Conservation (phyloP, 805 yeast genomes). For the Suhomyces pyralidae region DNA sequence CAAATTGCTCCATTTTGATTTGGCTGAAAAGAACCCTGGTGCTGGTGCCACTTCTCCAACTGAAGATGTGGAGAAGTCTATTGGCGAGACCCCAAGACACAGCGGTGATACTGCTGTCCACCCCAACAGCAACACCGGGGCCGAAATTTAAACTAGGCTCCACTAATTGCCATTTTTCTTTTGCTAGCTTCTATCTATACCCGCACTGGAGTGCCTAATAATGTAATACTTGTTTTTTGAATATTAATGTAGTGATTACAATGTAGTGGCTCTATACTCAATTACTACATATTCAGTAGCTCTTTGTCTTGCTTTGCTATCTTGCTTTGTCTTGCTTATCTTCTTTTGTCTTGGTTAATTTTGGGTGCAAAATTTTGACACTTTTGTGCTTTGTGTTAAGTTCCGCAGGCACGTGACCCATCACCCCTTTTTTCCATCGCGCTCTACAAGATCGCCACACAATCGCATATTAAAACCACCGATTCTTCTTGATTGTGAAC, state of each 20-base stretch:
- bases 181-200: neutral
- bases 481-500: neutral
- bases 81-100: constrained; percentile 36
- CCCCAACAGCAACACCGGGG: neutral
- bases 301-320: too few species aligned
- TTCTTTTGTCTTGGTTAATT: too few species aligned
- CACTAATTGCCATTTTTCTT: too few species aligned
- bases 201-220: neutral
- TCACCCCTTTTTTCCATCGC: neutral
- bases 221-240: neutral
- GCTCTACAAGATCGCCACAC: neutral
- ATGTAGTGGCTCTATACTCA: too few species aligned
- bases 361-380: neutral
- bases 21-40: constrained; percentile 3
- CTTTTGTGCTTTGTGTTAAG: neutral
- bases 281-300: too few species aligned
- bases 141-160: too few species aligned
- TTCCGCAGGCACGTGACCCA: neutral
- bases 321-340: too few species aligned
- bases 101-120: constrained; percentile 45
- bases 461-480: too few species aligned
- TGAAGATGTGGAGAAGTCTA: constrained; percentile 18
- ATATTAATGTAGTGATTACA: too few species aligned
- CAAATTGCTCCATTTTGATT: constrained; percentile 14
- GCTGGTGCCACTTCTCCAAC: neutral